Conservation (phyloP, 2,329 filamentous ascomycete genomes). For the Microdochium bolleyi region DNA sequence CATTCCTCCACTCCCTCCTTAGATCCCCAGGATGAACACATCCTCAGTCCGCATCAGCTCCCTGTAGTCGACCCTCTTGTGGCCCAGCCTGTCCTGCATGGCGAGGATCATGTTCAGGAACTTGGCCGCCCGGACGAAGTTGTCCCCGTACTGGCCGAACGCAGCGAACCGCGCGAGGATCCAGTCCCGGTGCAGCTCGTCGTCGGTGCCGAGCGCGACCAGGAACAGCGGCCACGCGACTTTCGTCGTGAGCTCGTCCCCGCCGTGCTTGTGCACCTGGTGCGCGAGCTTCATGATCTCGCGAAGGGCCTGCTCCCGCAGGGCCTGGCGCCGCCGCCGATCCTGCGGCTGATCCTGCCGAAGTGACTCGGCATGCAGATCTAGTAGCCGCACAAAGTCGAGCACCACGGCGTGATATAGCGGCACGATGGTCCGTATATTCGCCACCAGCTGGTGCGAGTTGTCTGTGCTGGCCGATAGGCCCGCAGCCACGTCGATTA, state of each 20-base stretch:
- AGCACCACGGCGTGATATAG: slow-evolving; percentile 25
- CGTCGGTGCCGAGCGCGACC: slow-evolving; percentile 22
- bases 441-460: slow-evolving; percentile 20
- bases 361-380: not conserved
- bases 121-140: not conserved
- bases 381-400: slow-evolving; percentile 15
- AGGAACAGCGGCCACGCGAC: slow-evolving; percentile 26
- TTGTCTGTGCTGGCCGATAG: slow-evolving; percentile 14
- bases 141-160: not conserved
- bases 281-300: slow-evolving; percentile 22
- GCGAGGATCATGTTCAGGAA: not conserved
- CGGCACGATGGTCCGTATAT: slow-evolving; percentile 24
- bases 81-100: not conserved
- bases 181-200: not conserved
- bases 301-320: not conserved
- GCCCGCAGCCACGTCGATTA: slow-evolving; percentile 16
- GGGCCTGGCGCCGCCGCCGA: not conserved
- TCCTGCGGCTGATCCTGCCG: not conserved
- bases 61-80: not conserved
- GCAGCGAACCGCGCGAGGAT: not conserved
- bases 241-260: slow-evolving; percentile 19
- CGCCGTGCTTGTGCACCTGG: slow-evolving; percentile 21
- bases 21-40: not conserved
- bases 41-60: not conserved
- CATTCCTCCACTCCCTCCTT: too few species aligned